Base-by-base conservation (phyloP, 2,329 filamentous ascomycete genomes). In the Dendrostoma leiphaemia region DNA sequence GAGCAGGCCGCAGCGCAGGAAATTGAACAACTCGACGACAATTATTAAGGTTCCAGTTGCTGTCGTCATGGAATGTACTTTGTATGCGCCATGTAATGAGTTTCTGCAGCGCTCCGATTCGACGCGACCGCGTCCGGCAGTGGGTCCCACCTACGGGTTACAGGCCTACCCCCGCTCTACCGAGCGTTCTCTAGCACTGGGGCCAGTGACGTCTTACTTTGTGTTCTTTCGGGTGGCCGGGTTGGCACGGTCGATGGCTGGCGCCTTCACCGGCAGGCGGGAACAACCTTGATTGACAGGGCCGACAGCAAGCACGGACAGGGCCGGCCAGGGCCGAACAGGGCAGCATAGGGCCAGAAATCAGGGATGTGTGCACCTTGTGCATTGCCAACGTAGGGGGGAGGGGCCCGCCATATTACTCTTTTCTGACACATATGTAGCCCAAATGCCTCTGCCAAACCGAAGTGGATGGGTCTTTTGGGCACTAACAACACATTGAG, bases 191-290 rank as follows among this genome's bases (percentile, higher is more conserved):
- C 31, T 32, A 21, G 12, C 9, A 40, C 40, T 28, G 26, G 23
- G 9, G 15, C 13, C 9, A 28, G 46, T 48, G 46, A 48, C 46
- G 46, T 48, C 29, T 48, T 17, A 13, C 15, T 37, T 6, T n/a
- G 10, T 31, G 43, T 24, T 21, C 13, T 3, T 26, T 26, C 23
- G 24, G 29, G 26, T 46, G 43, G 43, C 43, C 26, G 17, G 38
- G 38, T 41, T 41, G 38, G 38, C 38, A 41, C 38, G 38, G n/a
- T n/a, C n/a, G 38, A 41, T 41, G 38, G 38, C 38, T 41, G 38
- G 37, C 12, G 6, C 7, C 6, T 15, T 41, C 21, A 38, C 38
- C 15, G 21, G 38, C 17, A 41, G 38, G 38, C 38, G 38, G 38
- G 38, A 26, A 26, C 38, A 41, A n/a, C 38, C 38, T n/a, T 41